phyloP scores from a whole-genome alignment of 495 filamentous ascomycete genomes.

The Rhypophila decipiens region DNA sequence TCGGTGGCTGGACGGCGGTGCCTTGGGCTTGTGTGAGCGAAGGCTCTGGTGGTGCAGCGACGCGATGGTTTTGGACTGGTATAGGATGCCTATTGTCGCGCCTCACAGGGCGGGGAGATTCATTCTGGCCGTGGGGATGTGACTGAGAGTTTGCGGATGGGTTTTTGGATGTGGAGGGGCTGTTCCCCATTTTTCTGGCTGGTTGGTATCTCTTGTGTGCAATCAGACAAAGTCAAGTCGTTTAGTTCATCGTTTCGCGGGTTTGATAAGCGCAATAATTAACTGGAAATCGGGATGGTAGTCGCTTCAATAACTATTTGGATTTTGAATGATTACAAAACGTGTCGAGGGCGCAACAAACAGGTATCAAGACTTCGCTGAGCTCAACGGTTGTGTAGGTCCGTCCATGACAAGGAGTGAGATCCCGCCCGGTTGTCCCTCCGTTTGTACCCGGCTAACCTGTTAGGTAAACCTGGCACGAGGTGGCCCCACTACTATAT shows the following conservation, averaged over 20 bases:
- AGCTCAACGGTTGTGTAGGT: too few relatives aligned
- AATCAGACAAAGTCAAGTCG: background rate
- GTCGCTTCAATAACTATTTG: too few relatives aligned
- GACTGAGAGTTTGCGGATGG: conserved; percentile 16
- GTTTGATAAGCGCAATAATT: too few relatives aligned
- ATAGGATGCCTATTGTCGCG: conserved; percentile 24
- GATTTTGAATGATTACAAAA: too few relatives aligned
- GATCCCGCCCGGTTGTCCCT: background rate
- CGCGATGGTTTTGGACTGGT: conserved; percentile 30
- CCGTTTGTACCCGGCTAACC: background rate
- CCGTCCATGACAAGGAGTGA: too few relatives aligned
- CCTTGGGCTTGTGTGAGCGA: conserved; percentile 50
- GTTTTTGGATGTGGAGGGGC: conserved; percentile 24
- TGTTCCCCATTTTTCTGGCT: conserved; percentile 29
- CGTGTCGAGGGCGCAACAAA: too few relatives aligned
- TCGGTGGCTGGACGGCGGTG: conserved; percentile 25
- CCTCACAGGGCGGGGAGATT: conserved; percentile 21
- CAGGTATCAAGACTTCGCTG: too few relatives aligned
- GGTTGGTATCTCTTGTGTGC: background rate
- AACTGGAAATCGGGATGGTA: too few relatives aligned
- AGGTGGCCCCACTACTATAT: background rate
- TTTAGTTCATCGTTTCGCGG: conserved; percentile 4
- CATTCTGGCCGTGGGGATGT: conserved; percentile 16
- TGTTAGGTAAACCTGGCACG: background rate
- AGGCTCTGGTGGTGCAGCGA: conserved; percentile 46